A percentile compares a stretch with the other conserved stretches of the same genome.
Conservation (phyloP, 768 basidiomycete genomes). For the Lentinula sp. region DNA sequence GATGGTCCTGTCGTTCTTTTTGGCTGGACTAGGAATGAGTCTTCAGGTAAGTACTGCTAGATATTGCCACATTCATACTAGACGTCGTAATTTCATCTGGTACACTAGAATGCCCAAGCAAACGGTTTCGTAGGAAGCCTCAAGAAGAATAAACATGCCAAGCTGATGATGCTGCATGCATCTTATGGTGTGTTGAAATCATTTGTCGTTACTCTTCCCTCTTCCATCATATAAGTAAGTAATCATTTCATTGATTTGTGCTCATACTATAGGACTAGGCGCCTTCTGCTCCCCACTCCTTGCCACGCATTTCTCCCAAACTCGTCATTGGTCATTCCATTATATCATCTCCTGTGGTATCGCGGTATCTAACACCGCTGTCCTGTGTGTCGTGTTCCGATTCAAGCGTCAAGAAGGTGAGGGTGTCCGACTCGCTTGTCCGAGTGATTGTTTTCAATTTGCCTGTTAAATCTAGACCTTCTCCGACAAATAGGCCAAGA, state of each 20-base stretch:
- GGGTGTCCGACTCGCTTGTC: conserved; percentile 6
- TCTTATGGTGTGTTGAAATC: conserved; percentile 26
- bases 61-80: neutral
- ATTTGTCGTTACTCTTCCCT: neutral
- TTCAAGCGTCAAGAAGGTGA: conserved; percentile 45
- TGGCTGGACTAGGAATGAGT: conserved; percentile 24
- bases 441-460: conserved; percentile 1
- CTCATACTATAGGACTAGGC: conserved; percentile 27
- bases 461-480: conserved; percentile 13
- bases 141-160: conserved; percentile 29
- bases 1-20: conserved; percentile 31
- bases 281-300: conserved; percentile 54
- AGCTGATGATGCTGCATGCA: conserved; percentile 45
- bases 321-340: conserved; percentile 53
- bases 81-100: neutral
- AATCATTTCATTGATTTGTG: neutral
- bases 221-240: neutral
- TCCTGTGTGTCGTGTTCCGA: conserved; percentile 40
- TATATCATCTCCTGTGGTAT: conserved; percentile 42
- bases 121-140: conserved; percentile 43
- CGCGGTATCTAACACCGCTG: conserved; percentile 31
- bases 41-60: conserved; percentile 17
- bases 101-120: conserved; percentile 32
- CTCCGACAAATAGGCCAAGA: conserved; percentile 19
- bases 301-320: conserved; percentile 56